phyloP scores from a whole-genome alignment of 2,329 filamentous ascomycete genomes.

The Cyphellophora attinorum region DNA sequence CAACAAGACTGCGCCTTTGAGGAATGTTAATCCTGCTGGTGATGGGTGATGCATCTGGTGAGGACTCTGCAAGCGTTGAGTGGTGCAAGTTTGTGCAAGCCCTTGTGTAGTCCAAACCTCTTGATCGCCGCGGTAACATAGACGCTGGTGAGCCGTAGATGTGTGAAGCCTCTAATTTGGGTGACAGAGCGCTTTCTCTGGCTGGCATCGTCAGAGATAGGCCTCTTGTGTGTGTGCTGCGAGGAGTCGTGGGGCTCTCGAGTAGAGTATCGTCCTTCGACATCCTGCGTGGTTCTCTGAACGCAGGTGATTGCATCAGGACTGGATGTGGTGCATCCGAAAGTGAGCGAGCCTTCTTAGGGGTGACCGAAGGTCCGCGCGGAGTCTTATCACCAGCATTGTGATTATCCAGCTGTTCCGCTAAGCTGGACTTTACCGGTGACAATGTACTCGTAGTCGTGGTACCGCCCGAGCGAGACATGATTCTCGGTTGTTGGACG shows the following conservation, averaged over 20 bases:
- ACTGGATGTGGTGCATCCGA: constrained; percentile 55
- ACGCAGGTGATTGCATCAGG: constrained; percentile 50
- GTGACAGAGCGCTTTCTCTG: constrained; percentile 50
- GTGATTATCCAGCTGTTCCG: constrained; percentile 15
- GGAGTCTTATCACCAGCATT: constrained; percentile 15
- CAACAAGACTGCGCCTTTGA: constrained; percentile 36
- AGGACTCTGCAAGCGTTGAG: constrained; percentile 83
- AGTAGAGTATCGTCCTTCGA: constrained; percentile 61
- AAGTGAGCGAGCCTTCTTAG: constrained; percentile 51
- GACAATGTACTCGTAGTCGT: constrained; percentile 7
- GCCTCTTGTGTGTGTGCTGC: constrained; percentile 52
- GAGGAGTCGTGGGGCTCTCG: constrained; percentile 59
- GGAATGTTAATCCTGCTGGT: constrained; percentile 58
- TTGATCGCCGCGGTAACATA: constrained; percentile 76
- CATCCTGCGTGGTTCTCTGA: constrained; percentile 41
- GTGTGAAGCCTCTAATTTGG: constrained; percentile 74
- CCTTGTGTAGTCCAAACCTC: constrained; percentile 85
- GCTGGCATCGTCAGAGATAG: constrained; percentile 63
- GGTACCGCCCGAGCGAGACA: too few species aligned
- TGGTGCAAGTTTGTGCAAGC: constrained; percentile 92
- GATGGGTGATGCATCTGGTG: constrained; percentile 82
- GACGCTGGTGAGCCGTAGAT: constrained; percentile 82
- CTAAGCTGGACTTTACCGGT: constrained; percentile 12
- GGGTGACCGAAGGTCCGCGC: constrained; percentile 13
- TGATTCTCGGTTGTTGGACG: too few species aligned